Evolutionary conservation across 306 rosid genomes (phyloP).

Genomic region (Delonix regia): DNA sequence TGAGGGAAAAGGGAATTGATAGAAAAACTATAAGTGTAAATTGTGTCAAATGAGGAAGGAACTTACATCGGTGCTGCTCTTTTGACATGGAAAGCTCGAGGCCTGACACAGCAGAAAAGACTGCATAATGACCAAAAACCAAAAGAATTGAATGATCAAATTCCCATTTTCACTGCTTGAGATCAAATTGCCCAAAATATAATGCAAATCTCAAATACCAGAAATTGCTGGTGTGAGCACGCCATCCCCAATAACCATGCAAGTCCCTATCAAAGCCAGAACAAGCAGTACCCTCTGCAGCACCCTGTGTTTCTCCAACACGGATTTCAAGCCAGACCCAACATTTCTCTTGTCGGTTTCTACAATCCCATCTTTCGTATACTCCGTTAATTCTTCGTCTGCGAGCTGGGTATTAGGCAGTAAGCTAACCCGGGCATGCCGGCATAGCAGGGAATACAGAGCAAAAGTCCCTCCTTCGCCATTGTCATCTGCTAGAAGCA

Average conservation of each 20-base stretch:
- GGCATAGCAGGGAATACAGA: conserved; percentile 80
- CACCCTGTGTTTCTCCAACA: conserved; percentile 80
- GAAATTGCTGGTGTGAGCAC: conserved; percentile 97
- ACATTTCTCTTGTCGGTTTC: conserved; percentile 41
- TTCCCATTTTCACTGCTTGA: conserved; percentile 28
- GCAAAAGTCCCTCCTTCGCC: conserved; percentile 99
- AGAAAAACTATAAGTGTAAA: background rate
- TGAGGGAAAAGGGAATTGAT: background rate
- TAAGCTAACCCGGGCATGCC: conserved; percentile 88
- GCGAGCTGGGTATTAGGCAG: conserved; percentile 92
- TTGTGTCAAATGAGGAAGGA: background rate
- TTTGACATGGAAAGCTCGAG: conserved; percentile 88
- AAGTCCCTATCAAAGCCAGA: conserved; percentile 92
- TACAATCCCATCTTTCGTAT: conserved; percentile 68
- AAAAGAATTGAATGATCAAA: conserved; percentile 25
- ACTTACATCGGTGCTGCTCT: conserved; percentile 91
- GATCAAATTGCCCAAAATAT: conserved; percentile 15
- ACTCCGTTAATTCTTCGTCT: conserved; percentile 84
- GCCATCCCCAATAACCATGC: conserved; percentile 99
- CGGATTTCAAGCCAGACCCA: conserved; percentile 67
- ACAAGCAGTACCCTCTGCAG: conserved; percentile 81
- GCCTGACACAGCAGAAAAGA: conserved; percentile 95
- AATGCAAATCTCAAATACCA: conserved; percentile 58
- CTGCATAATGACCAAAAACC: conserved; percentile 54
- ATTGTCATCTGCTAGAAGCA: conserved; percentile 92